These are phyloP conservation scores for Salix suchowensis DNA, from an alignment of 345 rosid species.

Conservation along the genomic window DNA sequence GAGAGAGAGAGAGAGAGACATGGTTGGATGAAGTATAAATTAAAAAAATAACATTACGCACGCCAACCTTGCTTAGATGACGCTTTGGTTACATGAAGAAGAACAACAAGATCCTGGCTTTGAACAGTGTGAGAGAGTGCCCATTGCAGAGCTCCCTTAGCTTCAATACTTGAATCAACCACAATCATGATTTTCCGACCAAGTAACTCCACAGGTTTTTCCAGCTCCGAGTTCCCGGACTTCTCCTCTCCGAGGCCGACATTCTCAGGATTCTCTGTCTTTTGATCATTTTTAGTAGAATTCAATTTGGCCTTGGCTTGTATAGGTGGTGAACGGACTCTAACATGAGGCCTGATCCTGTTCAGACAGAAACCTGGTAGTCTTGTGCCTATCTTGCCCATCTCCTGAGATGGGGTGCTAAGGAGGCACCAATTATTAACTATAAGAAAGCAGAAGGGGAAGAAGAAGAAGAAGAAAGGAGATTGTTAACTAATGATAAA, in stretches of 20 bases:
- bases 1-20: too few relatives aligned
- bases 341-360: conserved; percentile 70
- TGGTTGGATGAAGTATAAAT: not conserved
- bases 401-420: conserved; percentile 11
- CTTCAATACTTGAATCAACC: conserved; percentile 69
- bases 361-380: conserved; percentile 68
- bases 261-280: conserved; percentile 5
- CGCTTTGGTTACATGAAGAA: conserved; percentile 53
- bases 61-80: conserved; percentile 49
- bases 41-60: not conserved
- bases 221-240: not conserved
- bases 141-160: conserved; percentile 87
- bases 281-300: conserved; percentile 10
- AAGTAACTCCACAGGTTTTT: conserved; percentile 15
- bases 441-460: not conserved
- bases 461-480: conserved; percentile 21
- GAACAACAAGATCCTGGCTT: conserved; percentile 62
- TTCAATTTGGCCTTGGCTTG: conserved; percentile 34
- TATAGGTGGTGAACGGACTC: conserved; percentile 61
- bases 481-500: conserved; percentile 8
- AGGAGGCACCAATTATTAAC: conserved; percentile 3
- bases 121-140: conserved; percentile 82
- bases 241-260: conserved; percentile 15
- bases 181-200: conserved; percentile 83
- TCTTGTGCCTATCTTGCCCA: conserved; percentile 53